A percentile compares a stretch with the other conserved stretches of the same genome.
Conservation (phyloP, 148 eudicot species). For the Rhododendron henanense region DNA sequence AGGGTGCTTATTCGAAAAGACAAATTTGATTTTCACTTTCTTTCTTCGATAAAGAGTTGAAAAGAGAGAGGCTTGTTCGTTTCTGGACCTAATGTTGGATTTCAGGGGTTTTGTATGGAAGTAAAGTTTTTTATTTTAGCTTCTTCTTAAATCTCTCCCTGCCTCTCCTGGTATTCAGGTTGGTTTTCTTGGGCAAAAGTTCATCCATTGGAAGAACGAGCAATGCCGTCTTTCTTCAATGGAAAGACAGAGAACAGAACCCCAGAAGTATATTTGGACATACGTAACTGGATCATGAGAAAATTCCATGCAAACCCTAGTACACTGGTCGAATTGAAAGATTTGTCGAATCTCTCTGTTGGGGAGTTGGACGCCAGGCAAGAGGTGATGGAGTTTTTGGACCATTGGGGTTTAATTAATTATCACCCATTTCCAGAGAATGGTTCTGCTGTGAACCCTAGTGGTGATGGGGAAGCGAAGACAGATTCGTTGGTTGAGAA, state of each 20-base stretch:
- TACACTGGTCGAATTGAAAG: constrained; percentile 54
- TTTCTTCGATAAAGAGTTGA: not conserved
- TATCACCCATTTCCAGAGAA: constrained; percentile 71
- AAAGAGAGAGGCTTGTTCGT: not conserved
- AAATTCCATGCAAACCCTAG: constrained; percentile 72
- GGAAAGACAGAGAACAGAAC: constrained; percentile 73
- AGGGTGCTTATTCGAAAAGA: not conserved
- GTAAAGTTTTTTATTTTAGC: not conserved
- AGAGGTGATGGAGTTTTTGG: constrained; percentile 94
- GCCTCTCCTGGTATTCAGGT: constrained; percentile 38
- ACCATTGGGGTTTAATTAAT: constrained; percentile 96
- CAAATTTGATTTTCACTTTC: not conserved
- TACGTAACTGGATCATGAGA: constrained; percentile 88
- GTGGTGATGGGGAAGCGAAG: constrained; percentile 35
- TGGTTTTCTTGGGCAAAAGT: constrained; percentile 91
- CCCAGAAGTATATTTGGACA: constrained; percentile 68
- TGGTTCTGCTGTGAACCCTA: constrained; percentile 31
- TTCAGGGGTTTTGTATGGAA: constrained; percentile 8
- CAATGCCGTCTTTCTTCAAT: constrained; percentile 72
- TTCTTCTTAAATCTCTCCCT: not conserved
- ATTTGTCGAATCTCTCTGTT: constrained; percentile 62
- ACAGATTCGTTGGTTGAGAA: constrained; percentile 55
- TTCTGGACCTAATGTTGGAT: not conserved
- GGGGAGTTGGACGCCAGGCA: constrained; percentile 70
- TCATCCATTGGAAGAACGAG: constrained; percentile 73